Base-by-base conservation (phyloP, 345 rosid genomes). In the Psidium guajava region DNA sequence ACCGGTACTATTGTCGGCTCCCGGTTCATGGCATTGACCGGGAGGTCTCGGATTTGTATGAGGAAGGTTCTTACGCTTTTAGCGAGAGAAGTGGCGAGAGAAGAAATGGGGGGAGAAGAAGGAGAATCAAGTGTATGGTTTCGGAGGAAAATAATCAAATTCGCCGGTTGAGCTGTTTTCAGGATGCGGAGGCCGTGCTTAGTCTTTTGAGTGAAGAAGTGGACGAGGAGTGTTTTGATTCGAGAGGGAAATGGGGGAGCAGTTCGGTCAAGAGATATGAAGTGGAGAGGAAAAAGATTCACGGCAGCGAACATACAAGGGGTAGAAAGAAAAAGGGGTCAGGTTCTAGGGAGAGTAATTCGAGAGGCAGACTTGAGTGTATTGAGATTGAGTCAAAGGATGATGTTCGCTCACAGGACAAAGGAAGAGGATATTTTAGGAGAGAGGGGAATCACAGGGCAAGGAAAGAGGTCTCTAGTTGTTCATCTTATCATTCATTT, bases 401-500 rank as follows among this genome's bases (percentile, higher is more conserved):
- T 59, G 89, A 87, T 82, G 89, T 49, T 56, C 54, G 36, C 77
- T 82, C 69, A 87, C 85, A 86, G 88, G 86, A 88, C n/a, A 85
- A 83, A 82, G 93, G 89, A 75, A 87, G 86, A 57, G 89, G 92
- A 54, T 87, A 83, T 54, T 44, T 84, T 54, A 86, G 86, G 18
- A 90, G 82, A 82, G 88, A 83, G 74, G 91, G 90, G 80, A 83
- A 81, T 84, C 44, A 6, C 52, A 90, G 86, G 87, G 87, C 82
- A 81, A 95, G 91, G 87, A 89, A 87, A 64, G 93, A 85, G 77
- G 92, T 89, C 85, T 91, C 95, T 61, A 92, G 94, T 86, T 88
- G 94, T 87, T 96, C 99, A 7, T 96, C 98, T 50, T 93, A 94
- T 92, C 91, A 94, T 91, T 94, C 99, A 0, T 82, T 95, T 87